Percentiles rank a stretch among this genome's conserved stretches.
Evolutionary conservation across 495 filamentous ascomycete species (phyloP).

Genomic region (Hyaloscypha finlandica): DNA sequence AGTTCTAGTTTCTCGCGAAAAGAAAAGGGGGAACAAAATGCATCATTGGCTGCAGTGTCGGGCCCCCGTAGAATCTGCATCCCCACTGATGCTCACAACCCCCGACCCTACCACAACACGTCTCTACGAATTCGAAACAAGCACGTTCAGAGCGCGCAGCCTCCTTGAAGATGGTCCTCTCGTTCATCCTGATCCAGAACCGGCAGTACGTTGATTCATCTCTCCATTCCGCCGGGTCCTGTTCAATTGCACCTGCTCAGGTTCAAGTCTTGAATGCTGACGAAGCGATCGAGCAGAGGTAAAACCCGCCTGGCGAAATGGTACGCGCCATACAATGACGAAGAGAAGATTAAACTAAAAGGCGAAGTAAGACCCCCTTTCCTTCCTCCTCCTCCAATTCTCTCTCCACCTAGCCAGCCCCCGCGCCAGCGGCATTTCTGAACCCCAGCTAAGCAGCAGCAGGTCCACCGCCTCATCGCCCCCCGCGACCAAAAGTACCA

Average conservation of each 20-base stretch:
- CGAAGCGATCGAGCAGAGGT: slow-evolving; percentile 58
- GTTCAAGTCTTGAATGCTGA: background rate
- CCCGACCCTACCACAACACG: background rate
- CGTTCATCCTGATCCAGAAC: slow-evolving; percentile 96
- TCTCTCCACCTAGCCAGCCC: slow-evolving; percentile 77
- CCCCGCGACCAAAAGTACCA: slow-evolving; percentile 99
- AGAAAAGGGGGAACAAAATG: background rate
- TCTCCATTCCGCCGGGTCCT: background rate
- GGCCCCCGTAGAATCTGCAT: background rate
- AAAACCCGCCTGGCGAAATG: slow-evolving; percentile 98
- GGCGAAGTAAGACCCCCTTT: slow-evolving; percentile 60
- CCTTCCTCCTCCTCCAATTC: background rate
- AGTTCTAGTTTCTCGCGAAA: background rate
- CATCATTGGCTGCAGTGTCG: background rate
- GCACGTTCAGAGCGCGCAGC: background rate
- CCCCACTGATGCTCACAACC: background rate
- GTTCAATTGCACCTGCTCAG: background rate
- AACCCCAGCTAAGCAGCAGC: background rate
- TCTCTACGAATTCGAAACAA: background rate
- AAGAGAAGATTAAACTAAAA: slow-evolving; percentile 95
- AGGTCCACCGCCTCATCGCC: slow-evolving; percentile 96
- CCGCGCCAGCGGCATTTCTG: slow-evolving; percentile 64
- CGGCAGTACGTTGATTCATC: slow-evolving; percentile 67
- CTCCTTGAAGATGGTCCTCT: slow-evolving; percentile 67
- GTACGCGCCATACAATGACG: slow-evolving; percentile 97